Conservation (phyloP, 2,329 filamentous ascomycete genomes). For the Neofusicoccum sp. region DNA sequence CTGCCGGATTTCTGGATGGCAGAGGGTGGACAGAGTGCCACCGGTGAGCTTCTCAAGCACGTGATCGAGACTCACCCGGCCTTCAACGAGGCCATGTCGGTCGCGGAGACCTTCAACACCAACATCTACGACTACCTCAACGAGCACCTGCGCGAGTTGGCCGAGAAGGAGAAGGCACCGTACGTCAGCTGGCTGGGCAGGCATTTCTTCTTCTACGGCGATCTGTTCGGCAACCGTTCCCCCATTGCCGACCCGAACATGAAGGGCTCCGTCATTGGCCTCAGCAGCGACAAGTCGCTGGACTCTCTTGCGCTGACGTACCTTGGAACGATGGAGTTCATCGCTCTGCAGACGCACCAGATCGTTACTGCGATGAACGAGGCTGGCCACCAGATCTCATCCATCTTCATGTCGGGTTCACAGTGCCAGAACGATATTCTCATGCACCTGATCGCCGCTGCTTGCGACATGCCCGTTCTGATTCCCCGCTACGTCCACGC, state of each 20-base stretch:
- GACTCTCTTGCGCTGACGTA: slow-evolving; percentile 89
- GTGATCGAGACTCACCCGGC: slow-evolving; percentile 94
- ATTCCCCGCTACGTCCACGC: slow-evolving; percentile 93
- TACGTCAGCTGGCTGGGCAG: slow-evolving; percentile 81
- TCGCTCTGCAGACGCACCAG: slow-evolving; percentile 92
- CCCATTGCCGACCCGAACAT: slow-evolving; percentile 91
- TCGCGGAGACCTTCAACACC: slow-evolving; percentile 76
- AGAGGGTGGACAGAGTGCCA: slow-evolving; percentile 94
- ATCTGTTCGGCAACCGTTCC: slow-evolving; percentile 94
- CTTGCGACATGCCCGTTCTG: slow-evolving; percentile 86
- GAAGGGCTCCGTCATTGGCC: slow-evolving; percentile 83
- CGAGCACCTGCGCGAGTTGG: slow-evolving; percentile 75
- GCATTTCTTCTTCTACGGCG: slow-evolving; percentile 98
- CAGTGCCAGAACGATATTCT: slow-evolving; percentile 95
- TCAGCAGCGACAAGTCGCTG: slow-evolving; percentile 81
- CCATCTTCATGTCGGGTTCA: slow-evolving; percentile 98
- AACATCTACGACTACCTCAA: slow-evolving; percentile 97
- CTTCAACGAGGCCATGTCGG: slow-evolving; percentile 73
- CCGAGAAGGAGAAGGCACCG: slow-evolving; percentile 66
- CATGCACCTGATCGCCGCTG: slow-evolving; percentile 87
- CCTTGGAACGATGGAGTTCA: slow-evolving; percentile 97
- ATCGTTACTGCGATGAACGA: slow-evolving; percentile 94
- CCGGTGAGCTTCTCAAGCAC: slow-evolving; percentile 89
- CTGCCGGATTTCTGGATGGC: slow-evolving; percentile 94
- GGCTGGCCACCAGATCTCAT: slow-evolving; percentile 80